Evolutionary conservation across 129 eudicot genomes (phyloP).

Genomic region (Solidago caesia): DNA sequence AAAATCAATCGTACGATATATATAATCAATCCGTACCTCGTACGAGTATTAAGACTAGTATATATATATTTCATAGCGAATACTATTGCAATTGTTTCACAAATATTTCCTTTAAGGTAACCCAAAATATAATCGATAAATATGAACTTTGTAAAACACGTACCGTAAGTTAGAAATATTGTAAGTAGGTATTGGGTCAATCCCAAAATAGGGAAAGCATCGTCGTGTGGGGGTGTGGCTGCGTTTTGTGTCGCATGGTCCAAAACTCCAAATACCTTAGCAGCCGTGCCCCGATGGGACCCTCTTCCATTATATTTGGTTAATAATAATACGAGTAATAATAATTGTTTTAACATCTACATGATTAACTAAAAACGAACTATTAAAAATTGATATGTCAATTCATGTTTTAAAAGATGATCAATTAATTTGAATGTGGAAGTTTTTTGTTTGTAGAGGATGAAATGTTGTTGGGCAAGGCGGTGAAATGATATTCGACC

Average conservation of each 20-base stretch:
- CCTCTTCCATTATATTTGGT: background rate
- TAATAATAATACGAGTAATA: too few species aligned
- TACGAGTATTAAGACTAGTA: too few species aligned
- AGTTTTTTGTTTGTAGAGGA: too few species aligned
- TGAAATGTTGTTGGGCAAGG: too few species aligned
- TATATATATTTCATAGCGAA: too few species aligned
- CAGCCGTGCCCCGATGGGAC: constrained; percentile 29
- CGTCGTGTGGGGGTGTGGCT: constrained; percentile 19
- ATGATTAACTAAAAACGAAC: background rate
- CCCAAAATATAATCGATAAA: background rate
- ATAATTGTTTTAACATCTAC: background rate
- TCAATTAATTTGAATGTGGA: too few species aligned
- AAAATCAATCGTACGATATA: too few species aligned
- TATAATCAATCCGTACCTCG: too few species aligned
- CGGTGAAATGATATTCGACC: too few species aligned
- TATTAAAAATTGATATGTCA: background rate
- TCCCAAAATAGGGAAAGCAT: background rate
- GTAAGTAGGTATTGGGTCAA: background rate
- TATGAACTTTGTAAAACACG: background rate
- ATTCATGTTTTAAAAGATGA: background rate
- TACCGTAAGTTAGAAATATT: background rate
- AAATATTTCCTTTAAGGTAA: too few species aligned
- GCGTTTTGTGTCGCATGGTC: constrained; percentile 23
- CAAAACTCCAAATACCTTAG: constrained; percentile 5
- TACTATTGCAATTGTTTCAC: too few species aligned